Percentiles rank a stretch among this genome's conserved stretches.
phyloP scores from a whole-genome alignment of 176 grass and related monocot genomes.

The Tillandsia leiboldiana region DNA sequence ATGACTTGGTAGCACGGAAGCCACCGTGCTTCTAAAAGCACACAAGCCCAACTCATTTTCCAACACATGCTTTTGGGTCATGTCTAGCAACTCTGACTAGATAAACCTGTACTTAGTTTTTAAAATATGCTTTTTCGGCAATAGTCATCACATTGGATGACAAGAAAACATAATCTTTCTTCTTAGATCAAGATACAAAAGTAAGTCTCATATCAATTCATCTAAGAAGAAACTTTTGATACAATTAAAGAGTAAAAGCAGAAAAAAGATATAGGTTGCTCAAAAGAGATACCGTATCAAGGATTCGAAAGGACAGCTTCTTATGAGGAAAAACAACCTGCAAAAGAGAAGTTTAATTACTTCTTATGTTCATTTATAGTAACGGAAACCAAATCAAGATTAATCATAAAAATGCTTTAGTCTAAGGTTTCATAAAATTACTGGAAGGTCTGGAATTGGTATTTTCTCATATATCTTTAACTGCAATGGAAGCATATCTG shows the following conservation, averaged over 20 bases:
- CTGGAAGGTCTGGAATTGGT: constrained; percentile 87
- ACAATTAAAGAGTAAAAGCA: background rate
- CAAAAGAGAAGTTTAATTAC: background rate
- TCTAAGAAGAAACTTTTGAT: constrained; percentile 12
- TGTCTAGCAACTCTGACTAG: too few relatives aligned
- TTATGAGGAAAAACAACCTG: constrained; percentile 99
- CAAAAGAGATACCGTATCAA: constrained; percentile 73
- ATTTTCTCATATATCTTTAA: constrained; percentile 94
- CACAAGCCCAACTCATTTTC: too few relatives aligned
- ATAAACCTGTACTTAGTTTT: too few relatives aligned
- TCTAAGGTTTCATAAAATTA: constrained; percentile 18
- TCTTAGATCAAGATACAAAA: too few relatives aligned
- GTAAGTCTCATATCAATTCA: background rate
- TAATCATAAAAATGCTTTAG: background rate
- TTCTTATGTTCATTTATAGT: background rate
- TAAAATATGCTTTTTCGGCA: too few relatives aligned
- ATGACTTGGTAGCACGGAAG: too few relatives aligned
- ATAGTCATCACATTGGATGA: too few relatives aligned
- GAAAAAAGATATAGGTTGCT: constrained; percentile 1
- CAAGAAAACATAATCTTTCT: too few relatives aligned
- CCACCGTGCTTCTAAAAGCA: too few relatives aligned
- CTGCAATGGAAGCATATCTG: constrained; percentile 52
- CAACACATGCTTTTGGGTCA: too few relatives aligned
- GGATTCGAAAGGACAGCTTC: constrained; percentile 89
- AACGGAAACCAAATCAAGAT: background rate